Percentiles rank a stretch among this genome's conserved stretches.
These are phyloP conservation scores for Hypoxylon sp. DNA, from an alignment of 2,329 filamentous ascomycete genomes.

Conservation along the genomic window DNA sequence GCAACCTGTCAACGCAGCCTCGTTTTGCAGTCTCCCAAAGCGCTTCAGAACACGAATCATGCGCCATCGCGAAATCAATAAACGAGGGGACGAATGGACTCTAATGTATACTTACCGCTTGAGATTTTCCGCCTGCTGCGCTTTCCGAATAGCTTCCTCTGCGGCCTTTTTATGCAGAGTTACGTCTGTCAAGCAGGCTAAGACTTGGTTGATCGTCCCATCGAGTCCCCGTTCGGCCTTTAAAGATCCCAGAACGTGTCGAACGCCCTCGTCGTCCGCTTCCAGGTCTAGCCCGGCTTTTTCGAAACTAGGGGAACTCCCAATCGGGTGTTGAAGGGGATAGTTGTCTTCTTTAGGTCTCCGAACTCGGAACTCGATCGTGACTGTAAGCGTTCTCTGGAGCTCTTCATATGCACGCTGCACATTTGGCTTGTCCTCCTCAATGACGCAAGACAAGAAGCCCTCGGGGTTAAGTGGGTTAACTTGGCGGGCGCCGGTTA, in stretches of 20 bases:
- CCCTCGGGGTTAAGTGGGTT: slow-evolving; percentile 51
- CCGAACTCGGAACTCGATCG: slow-evolving; percentile 61
- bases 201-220: slow-evolving; percentile 58
- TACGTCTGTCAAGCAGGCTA: slow-evolving; percentile 65
- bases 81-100: not conserved
- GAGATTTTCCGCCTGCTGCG: slow-evolving; percentile 64
- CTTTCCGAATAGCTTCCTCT: slow-evolving; percentile 61
- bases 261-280: slow-evolving; percentile 49
- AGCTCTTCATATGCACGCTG: slow-evolving; percentile 57
- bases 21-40: not conserved
- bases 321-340: slow-evolving; percentile 46
- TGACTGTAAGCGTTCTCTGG: slow-evolving; percentile 53
- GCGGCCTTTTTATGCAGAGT: slow-evolving; percentile 62
- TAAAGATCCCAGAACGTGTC: slow-evolving; percentile 61
- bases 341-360: slow-evolving; percentile 41
- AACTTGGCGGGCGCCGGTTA: slow-evolving; percentile 58
- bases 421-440: slow-evolving; percentile 59
- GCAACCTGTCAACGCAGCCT: not conserved
- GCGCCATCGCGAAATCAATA: not conserved
- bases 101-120: slow-evolving; percentile 48
- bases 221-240: slow-evolving; percentile 60
- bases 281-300: slow-evolving; percentile 52
- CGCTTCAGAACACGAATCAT: not conserved
- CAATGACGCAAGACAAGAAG: slow-evolving; percentile 59
- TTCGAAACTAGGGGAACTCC: slow-evolving; percentile 54